Base-by-base conservation (phyloP, 164 flowering plant genomes). In the Annona cherimola region DNA sequence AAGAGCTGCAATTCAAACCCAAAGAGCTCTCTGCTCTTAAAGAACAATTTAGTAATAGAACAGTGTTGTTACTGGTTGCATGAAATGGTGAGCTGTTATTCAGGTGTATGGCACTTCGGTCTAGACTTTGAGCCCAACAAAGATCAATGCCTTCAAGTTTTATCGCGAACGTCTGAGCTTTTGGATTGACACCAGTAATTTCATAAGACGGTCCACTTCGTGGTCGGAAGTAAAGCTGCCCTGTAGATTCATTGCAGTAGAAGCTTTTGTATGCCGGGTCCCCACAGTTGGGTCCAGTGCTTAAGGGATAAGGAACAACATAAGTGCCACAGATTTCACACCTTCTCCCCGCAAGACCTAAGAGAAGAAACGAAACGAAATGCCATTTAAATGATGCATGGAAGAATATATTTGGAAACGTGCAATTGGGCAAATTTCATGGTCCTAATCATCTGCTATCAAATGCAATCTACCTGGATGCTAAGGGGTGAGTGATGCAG, bases 231-330 rank as follows among this genome's bases (percentile, higher is more conserved):
- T 6, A 43, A 63, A 71, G 73, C 50, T 63, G 59, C 6, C 67
- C 62, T 0, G 62, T 46, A 6, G 61, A 20, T 1, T 19, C 5
- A n/a, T 63, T 19, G 45, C 74, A 71, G 12, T 20, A 8, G 62
- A 71, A 40, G 40, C 14, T 64, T 2, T 39, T 40, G 40, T 71
- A 63, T 3, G 44, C 61, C 39, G 68, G 74, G 39, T 71, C 61
- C 1, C 74, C 74, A 40, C 74, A 71, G 44, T 64, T 41, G 39
- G 64, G 40, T 14, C 46, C 74, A 40, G 74, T 71, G 61, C 68
- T 71, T n/a, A 71, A 26, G 46, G 74, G 74, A 64, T 71, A 71
- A 1, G 68, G 74, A 54, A 71, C 41, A 42, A 40, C 6, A 43
- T 62, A 42, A 9, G 59, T 45, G 19, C 67, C 73, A 61, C 73